Percentiles rank a stretch among this genome's conserved stretches.
phyloP scores from a whole-genome alignment of 331 rosid genomes.

The Stylosanthes scabra region DNA sequence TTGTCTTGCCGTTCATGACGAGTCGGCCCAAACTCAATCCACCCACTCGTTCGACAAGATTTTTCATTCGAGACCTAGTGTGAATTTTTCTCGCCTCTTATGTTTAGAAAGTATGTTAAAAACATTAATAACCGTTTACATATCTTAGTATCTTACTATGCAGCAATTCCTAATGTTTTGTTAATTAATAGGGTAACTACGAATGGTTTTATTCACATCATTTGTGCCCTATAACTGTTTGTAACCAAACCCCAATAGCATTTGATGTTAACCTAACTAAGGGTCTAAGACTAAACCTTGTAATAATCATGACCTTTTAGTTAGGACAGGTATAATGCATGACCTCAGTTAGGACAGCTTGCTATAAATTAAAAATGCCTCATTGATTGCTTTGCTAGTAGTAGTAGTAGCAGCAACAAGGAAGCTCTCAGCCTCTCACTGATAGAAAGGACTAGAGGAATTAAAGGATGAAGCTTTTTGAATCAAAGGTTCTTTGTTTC shows the following conservation, averaged over 20 bases:
- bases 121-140: not conserved
- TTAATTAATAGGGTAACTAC: not conserved
- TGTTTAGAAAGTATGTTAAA: not conserved
- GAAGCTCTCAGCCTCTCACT: not conserved
- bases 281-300: constrained; percentile 20
- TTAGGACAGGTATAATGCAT: constrained; percentile 43
- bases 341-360: constrained; percentile 32
- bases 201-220: constrained; percentile 37
- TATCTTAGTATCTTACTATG: not conserved
- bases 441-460: not conserved
- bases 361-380: constrained; percentile 27
- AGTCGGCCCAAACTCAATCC: too few species aligned
- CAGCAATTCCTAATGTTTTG: not conserved
- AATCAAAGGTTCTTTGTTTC: constrained; percentile 21
- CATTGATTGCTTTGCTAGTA: not conserved
- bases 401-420: constrained; percentile 10
- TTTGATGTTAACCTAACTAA: constrained; percentile 1
- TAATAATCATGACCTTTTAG: constrained; percentile 43
- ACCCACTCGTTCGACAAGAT: too few species aligned
- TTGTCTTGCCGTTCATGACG: too few species aligned
- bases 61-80: too few species aligned
- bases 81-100: too few species aligned
- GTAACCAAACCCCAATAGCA: constrained; percentile 10
- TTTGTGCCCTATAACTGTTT: constrained; percentile 39
- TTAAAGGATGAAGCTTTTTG: constrained; percentile 47